These are phyloP conservation scores for Aegilops longissima DNA, from an alignment of 176 grass and related monocot genomes.

Conservation along the genomic window DNA sequence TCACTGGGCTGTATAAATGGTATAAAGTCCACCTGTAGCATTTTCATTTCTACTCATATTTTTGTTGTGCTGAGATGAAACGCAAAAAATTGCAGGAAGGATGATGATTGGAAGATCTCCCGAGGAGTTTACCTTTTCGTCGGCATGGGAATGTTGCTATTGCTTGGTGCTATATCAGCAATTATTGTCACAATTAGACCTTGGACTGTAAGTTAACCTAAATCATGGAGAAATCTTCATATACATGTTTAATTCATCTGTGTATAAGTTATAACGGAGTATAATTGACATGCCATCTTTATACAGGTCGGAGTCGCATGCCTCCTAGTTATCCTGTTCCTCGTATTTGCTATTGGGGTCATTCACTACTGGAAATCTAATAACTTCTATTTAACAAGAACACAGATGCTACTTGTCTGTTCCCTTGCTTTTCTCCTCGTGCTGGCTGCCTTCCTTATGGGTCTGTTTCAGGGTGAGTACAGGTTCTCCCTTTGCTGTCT, in stretches of 20 bases:
- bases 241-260: conserved; percentile 13
- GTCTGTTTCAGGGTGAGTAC: conserved; percentile 78
- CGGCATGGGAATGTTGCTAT: conserved; percentile 86
- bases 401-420: conserved; percentile 88
- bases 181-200: conserved; percentile 77
- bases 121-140: conserved; percentile 87
- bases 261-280: not conserved
- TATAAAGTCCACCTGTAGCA: conserved; percentile 35
- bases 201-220: conserved; percentile 79
- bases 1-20: conserved; percentile 95
- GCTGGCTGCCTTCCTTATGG: conserved; percentile 89
- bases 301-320: conserved; percentile 91
- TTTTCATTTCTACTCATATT: conserved; percentile 11
- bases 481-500: conserved; percentile 8
- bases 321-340: conserved; percentile 81
- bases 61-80: conserved; percentile 21
- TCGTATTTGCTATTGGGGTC: conserved; percentile 90
- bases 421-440: conserved; percentile 93
- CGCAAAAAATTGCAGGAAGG: conserved; percentile 74
- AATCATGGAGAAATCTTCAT: conserved; percentile 5
- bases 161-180: conserved; percentile 78
- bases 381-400: conserved; percentile 98
- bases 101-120: conserved; percentile 97
- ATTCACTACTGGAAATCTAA: conserved; percentile 98
- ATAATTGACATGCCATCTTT: conserved; percentile 34